Evolutionary conservation across 805 yeast genomes (phyloP).

Genomic region (Wickerhamiella musiphila): DNA sequence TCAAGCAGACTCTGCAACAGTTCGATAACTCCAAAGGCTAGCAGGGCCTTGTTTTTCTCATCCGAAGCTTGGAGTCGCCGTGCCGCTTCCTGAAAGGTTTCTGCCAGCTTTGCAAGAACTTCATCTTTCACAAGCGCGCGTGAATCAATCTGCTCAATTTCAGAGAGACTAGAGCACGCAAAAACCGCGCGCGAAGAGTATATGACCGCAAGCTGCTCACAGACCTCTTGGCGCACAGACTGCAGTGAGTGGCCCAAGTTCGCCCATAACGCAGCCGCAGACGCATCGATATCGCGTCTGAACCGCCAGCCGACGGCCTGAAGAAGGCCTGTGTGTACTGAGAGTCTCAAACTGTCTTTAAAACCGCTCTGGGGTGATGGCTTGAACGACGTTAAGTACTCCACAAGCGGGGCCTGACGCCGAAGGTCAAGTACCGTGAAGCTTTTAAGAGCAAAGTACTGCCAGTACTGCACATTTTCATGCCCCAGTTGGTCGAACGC

Average conservation of each 20-base stretch:
- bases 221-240: slow-evolving; percentile 52
- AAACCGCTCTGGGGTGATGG: slow-evolving; percentile 44
- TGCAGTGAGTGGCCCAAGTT: slow-evolving; percentile 49
- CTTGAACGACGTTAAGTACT: slow-evolving; percentile 30
- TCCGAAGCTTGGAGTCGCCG: background rate
- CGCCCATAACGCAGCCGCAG: slow-evolving; percentile 29
- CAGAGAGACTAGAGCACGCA: background rate
- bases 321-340: slow-evolving; percentile 35
- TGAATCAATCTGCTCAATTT: background rate
- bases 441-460: slow-evolving; percentile 55
- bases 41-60: background rate
- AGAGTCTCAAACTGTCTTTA: slow-evolving; percentile 41
- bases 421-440: slow-evolving; percentile 40
- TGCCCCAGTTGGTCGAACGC: slow-evolving; percentile 49
- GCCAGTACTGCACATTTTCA: slow-evolving; percentile 61
- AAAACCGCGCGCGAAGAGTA: slow-evolving; percentile 21
- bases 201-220: slow-evolving; percentile 36
- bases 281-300: slow-evolving; percentile 28
- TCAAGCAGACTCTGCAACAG: slow-evolving; percentile 28
- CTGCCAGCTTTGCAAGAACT: background rate
- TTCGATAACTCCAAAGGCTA: slow-evolving; percentile 7
- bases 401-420: slow-evolving; percentile 38
- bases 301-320: slow-evolving; percentile 38
- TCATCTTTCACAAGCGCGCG: background rate
- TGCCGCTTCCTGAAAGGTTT: background rate